A percentile compares a stretch with the other conserved stretches of the same genome.
These are phyloP conservation scores for Debaryomyces tyrocola DNA, from an alignment of 805 yeast species.

Conservation along the genomic window DNA sequence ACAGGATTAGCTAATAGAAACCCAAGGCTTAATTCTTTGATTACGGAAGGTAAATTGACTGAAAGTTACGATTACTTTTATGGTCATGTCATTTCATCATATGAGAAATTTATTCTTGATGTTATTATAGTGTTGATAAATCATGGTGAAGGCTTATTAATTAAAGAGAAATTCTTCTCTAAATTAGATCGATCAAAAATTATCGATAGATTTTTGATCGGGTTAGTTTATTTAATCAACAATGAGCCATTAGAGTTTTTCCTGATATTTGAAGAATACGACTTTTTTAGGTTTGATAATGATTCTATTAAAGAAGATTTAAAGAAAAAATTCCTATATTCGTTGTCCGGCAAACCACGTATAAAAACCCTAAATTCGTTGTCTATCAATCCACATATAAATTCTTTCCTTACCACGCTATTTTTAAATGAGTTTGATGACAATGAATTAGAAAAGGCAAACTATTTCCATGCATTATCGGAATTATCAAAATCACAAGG, in stretches of 20 bases:
- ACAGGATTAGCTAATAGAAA: slow-evolving; percentile 20
- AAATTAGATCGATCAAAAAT: slow-evolving; percentile 37
- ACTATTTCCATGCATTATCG: slow-evolving; percentile 32
- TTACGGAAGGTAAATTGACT: slow-evolving; percentile 17
- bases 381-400: slow-evolving; percentile 14
- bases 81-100: slow-evolving; percentile 14
- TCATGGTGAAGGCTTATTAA: slow-evolving; percentile 37
- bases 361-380: slow-evolving; percentile 16
- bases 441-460: slow-evolving; percentile 14
- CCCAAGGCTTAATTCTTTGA: slow-evolving; percentile 15
- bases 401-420: slow-evolving; percentile 20
- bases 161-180: slow-evolving; percentile 40
- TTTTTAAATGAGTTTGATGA: slow-evolving; percentile 13
- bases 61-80: slow-evolving; percentile 28
- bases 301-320: slow-evolving; percentile 4
- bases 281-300: slow-evolving; percentile 15
- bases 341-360: slow-evolving; percentile 13
- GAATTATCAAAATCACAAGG: slow-evolving; percentile 21
- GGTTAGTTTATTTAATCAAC: slow-evolving; percentile 33
- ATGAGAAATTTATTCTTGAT: slow-evolving; percentile 35
- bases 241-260: slow-evolving; percentile 23
- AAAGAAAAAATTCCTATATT: slow-evolving; percentile 10
- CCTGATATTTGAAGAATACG: slow-evolving; percentile 21
- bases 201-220: slow-evolving; percentile 31
- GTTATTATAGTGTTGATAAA: slow-evolving; percentile 30